Base-by-base conservation (phyloP, 768 basidiomycete species). In the Antrodiella citrinella region DNA sequence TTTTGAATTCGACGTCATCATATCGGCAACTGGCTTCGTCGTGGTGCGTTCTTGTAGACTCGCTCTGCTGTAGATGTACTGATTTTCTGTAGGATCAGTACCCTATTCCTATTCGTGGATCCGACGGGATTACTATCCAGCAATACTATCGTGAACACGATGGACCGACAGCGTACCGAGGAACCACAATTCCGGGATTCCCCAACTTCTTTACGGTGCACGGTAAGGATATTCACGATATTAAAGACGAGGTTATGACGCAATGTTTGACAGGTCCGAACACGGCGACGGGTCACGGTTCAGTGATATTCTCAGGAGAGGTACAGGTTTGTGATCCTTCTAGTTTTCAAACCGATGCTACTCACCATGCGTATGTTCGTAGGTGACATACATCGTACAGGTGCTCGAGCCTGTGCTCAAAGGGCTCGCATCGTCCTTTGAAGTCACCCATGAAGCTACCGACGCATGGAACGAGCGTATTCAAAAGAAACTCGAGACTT, bases 191-290 rank as follows among this genome's bases (percentile, higher is more conserved):
- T 38, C 69, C 68, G 4, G 63, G 58, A 15, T 70, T 69, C 15
- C 68, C 69, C 0, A 71, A 69, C 39, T 65, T 66, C 48, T 69
- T 64, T 53, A 58, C 62, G 51, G 25, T 70, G 7, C 48, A 51
- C 21, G 68, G 66, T 64, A 19, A 10, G 18, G 18, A 38, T 10
- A 38, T 7, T 38, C 35, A 38, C 35, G n/a, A 38, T 38, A 38
- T 38, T 10, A 26, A n/a, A n/a, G n/a, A n/a, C n/a, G n/a, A n/a
- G n/a, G n/a, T n/a, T n/a, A n/a, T n/a, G n/a, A n/a, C n/a, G n/a
- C n/a, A n/a, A n/a, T n/a, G n/a, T n/a, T n/a, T n/a, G 30, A 19
- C 49, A 57, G 54, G 60, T 10, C 61, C 61, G 2, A 62, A 62
- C 48, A 51, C 53, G 18, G 50, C 46, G 12, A 52, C 58, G 4